Percentiles rank a stretch among this genome's conserved stretches.
Conservation (phyloP, 208 protist species). For the Crithidia thermophila region DNA sequence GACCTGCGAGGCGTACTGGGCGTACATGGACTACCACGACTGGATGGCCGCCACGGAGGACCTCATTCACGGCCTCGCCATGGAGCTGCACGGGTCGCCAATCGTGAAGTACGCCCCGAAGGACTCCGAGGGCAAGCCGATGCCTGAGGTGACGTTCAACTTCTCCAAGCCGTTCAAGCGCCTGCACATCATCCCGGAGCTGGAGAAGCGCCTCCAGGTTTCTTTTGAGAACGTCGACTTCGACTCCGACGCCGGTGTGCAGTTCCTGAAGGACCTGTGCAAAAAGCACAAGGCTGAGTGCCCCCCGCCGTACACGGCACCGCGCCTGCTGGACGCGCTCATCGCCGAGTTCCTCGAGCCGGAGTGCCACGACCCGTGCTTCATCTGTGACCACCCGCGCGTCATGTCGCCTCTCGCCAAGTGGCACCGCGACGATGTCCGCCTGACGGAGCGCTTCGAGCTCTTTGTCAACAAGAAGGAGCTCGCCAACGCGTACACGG, state of each 20-base stretch:
- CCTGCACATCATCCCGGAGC: constrained; percentile 95
- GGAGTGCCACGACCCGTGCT: constrained; percentile 98
- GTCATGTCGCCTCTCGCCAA: constrained; percentile 99
- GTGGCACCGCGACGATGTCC: constrained; percentile 95
- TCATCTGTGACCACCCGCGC: constrained; percentile 99
- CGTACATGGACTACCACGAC: constrained; percentile 99
- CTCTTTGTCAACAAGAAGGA: constrained; percentile 99
- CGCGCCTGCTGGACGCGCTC: constrained; percentile 98
- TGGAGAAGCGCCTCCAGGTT: constrained; percentile 93
- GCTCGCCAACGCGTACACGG: constrained; percentile 99
- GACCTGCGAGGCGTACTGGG: constrained; percentile 99
- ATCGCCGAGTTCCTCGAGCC: constrained; percentile 97
- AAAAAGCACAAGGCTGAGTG: constrained; percentile 94
- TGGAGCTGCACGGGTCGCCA: constrained; percentile 93
- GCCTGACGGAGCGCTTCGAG: constrained; percentile 99
- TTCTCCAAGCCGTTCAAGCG: constrained; percentile 99
- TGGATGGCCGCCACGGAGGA: constrained; percentile 99
- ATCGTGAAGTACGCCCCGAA: constrained; percentile 95
- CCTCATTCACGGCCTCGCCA: constrained; percentile 94
- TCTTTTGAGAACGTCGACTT: constrained; percentile 86
- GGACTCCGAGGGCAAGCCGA: constrained; percentile 77
- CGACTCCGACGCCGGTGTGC: constrained; percentile 65
- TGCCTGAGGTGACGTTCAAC: constrained; percentile 95
- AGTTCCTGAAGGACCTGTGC: constrained; percentile 92
- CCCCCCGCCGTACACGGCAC: constrained; percentile 94